These are phyloP conservation scores for Linum lewisii DNA, from an alignment of 345 rosid species.

Conservation along the genomic window DNA sequence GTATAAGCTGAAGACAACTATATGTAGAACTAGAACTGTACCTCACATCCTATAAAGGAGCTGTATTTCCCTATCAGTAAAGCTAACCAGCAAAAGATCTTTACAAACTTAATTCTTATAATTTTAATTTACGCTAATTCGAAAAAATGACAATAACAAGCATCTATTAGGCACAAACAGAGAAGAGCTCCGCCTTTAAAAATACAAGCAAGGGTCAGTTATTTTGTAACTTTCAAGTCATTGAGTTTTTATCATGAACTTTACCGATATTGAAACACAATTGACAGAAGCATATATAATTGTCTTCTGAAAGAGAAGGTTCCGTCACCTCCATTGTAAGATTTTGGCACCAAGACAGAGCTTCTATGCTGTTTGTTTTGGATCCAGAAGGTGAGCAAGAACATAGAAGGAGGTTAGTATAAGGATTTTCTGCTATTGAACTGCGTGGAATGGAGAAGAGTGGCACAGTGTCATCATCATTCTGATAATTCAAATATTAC, in stretches of 20 bases:
- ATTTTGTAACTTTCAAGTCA: background rate
- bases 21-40: too few relatives aligned
- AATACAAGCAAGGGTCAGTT: background rate
- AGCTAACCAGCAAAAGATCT: too few relatives aligned
- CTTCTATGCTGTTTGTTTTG: conserved; percentile 26
- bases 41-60: too few relatives aligned
- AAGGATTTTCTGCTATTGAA: conserved; percentile 88
- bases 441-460: conserved; percentile 61
- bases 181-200: too few relatives aligned
- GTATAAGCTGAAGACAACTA: too few relatives aligned
- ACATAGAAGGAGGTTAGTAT: conserved; percentile 71
- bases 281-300: too few relatives aligned
- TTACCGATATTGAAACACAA: background rate
- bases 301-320: background rate
- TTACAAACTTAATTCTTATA: too few relatives aligned
- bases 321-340: conserved; percentile 65
- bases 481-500: conserved; percentile 37
- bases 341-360: conserved; percentile 72
- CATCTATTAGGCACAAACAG: too few relatives aligned
- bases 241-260: background rate
- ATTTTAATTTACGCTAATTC: too few relatives aligned
- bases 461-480: conserved; percentile 66
- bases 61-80: too few relatives aligned
- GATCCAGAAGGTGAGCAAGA: conserved; percentile 36
- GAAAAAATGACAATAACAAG: background rate